These are phyloP conservation scores for Juncus effusus DNA, from an alignment of 176 grass and related monocot species.

Conservation along the genomic window DNA sequence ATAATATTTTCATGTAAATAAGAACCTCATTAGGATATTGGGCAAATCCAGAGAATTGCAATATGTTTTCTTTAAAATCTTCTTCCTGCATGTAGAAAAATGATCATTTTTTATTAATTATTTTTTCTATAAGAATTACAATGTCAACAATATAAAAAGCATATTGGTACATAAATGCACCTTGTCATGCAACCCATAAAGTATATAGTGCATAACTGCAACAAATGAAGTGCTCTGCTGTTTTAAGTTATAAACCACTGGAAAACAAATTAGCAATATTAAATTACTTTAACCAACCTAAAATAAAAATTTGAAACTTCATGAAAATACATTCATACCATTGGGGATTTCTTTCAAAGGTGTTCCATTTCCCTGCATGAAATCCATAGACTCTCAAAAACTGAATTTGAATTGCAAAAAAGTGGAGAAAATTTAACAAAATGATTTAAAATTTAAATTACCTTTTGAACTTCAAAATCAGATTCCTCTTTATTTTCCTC, in stretches of 20 bases:
- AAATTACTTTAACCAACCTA: not conserved
- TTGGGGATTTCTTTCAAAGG: constrained; percentile 19
- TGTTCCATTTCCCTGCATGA: constrained; percentile 22
- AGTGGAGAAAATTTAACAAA: not conserved
- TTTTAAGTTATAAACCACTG: constrained; percentile 44
- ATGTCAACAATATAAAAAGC: not conserved
- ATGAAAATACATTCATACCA: constrained; percentile 7
- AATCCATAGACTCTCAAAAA: not conserved
- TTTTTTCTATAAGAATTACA: not conserved
- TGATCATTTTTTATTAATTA: not conserved
- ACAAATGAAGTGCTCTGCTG: constrained; percentile 31
- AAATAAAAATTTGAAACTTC: constrained; percentile 5
- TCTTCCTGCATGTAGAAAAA: constrained; percentile 25
- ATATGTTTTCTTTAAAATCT: constrained; percentile 41
- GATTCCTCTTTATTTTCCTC: not conserved
- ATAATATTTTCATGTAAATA: not conserved
- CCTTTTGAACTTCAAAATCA: constrained; percentile 8
- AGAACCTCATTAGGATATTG: constrained; percentile 37
- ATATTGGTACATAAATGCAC: constrained; percentile 7
- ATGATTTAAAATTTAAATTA: not conserved
- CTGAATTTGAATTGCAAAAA: too few species aligned
- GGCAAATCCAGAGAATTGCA: constrained; percentile 50
- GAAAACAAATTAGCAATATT: constrained; percentile 11
- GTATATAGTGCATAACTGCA: constrained; percentile 27
- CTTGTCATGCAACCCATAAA: constrained; percentile 17